Percentiles rank a stretch among this genome's conserved stretches.
Evolutionary conservation across 2,329 filamentous ascomycete species (phyloP).

Genomic region (Ceratocystis huliohia): DNA sequence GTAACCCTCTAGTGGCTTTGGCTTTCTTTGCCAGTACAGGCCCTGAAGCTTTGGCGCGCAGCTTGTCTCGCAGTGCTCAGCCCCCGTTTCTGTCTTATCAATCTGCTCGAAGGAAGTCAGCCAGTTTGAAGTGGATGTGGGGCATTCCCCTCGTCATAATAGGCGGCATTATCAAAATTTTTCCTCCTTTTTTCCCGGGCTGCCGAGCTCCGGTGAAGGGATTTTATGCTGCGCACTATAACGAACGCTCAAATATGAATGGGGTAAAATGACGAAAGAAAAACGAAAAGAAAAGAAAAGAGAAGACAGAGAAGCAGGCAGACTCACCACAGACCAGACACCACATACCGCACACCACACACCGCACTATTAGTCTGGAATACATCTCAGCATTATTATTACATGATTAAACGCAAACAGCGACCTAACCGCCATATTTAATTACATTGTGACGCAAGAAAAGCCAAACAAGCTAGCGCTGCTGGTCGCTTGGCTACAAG

Average conservation of each 20-base stretch:
- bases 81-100: slow-evolving; percentile 5
- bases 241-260: too few relatives aligned
- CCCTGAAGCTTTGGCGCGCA: background rate
- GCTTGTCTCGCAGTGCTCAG: background rate
- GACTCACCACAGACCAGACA: too few relatives aligned
- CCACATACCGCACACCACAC: too few relatives aligned
- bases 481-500: background rate
- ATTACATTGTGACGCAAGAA: background rate
- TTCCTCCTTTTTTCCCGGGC: background rate
- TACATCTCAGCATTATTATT: too few relatives aligned
- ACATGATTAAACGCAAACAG: too few relatives aligned
- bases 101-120: slow-evolving; percentile 9
- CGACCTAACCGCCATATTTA: too few relatives aligned
- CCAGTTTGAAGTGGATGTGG: background rate
- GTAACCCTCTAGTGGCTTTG: background rate
- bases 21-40: background rate
- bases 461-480: background rate
- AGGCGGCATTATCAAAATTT: slow-evolving; percentile 3
- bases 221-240: too few relatives aligned
- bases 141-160: background rate
- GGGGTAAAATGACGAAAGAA: too few relatives aligned
- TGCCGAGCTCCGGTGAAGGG: background rate
- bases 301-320: background rate
- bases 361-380: too few relatives aligned
- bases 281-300: background rate